Evolutionary conservation across 1,284 basidiomycete species (phyloP).

Genomic region (Rhodotorula glutinis): DNA sequence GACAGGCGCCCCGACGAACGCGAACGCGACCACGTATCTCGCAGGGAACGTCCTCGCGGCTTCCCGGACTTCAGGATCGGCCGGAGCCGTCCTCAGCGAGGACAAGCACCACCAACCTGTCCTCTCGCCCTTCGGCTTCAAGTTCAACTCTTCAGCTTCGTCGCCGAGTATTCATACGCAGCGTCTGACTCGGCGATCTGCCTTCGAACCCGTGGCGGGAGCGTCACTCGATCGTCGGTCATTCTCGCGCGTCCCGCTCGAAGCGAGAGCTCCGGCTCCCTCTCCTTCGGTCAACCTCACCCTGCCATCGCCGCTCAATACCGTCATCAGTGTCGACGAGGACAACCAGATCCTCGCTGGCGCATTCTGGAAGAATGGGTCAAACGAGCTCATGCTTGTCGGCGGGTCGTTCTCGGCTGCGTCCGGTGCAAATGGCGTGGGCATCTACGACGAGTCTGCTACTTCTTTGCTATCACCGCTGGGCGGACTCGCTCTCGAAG

Average conservation of each 20-base stretch:
- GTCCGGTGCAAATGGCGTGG: constrained; percentile 59
- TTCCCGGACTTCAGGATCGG: constrained; percentile 49
- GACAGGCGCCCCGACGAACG: not conserved
- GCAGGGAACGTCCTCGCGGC: constrained; percentile 52
- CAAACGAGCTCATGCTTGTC: constrained; percentile 67
- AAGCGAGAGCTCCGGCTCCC: constrained; percentile 11
- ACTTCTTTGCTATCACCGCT: constrained; percentile 59
- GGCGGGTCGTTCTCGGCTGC: constrained; percentile 80
- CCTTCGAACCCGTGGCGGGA: not conserved
- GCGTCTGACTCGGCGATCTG: not conserved
- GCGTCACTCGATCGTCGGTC: constrained; percentile 8
- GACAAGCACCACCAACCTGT: constrained; percentile 43
- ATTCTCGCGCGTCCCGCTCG: constrained; percentile 18
- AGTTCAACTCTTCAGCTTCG: constrained; percentile 16
- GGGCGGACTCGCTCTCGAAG: constrained; percentile 58
- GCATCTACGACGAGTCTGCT: constrained; percentile 65
- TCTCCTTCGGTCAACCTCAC: constrained; percentile 26
- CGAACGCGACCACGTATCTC: constrained; percentile 45
- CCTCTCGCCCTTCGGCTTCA: constrained; percentile 44
- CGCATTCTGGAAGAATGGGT: constrained; percentile 81
- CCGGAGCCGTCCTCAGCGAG: constrained; percentile 51
- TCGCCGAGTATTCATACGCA: not conserved
- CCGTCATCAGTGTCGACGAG: not conserved
- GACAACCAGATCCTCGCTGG: constrained; percentile 78
- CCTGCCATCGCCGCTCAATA: constrained; percentile 32